These are phyloP conservation scores for Otatea glauca DNA, from an alignment of 176 grass and related monocot genomes.

Conservation along the genomic window DNA sequence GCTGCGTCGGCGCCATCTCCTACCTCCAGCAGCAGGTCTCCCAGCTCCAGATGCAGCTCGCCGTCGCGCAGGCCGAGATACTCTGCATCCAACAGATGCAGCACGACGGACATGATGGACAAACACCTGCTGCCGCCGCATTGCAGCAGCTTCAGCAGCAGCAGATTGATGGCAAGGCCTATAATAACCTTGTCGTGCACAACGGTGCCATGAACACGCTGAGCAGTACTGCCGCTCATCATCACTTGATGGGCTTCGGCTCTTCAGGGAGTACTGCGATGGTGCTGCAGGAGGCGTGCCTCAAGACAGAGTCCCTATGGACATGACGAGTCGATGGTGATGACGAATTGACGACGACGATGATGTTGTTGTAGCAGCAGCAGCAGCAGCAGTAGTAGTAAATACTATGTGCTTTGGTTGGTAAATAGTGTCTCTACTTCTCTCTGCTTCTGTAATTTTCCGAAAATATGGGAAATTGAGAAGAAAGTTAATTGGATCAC, in stretches of 20 bases:
- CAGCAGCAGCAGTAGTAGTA: not conserved
- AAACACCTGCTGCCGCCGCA: constrained; percentile 10
- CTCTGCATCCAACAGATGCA: constrained; percentile 30
- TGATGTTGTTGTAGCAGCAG: too few relatives aligned
- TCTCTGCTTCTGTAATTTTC: constrained; percentile 41
- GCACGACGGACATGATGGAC: not conserved
- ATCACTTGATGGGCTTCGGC: constrained; percentile 9
- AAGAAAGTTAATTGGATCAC: not conserved
- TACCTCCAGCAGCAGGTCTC: constrained; percentile 75
- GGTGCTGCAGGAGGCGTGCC: constrained; percentile 57
- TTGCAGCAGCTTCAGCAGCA: constrained; percentile 12
- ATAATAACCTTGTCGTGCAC: not conserved
- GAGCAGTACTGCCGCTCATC: not conserved
- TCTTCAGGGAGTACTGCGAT: not conserved
- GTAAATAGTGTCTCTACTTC: not conserved
- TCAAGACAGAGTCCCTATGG: constrained; percentile 75
- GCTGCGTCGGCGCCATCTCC: constrained; percentile 81
- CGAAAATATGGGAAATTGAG: constrained; percentile 25
- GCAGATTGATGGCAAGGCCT: not conserved
- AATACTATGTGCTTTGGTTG: not conserved
- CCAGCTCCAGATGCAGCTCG: constrained; percentile 78
- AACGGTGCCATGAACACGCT: not conserved
- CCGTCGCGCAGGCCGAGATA: constrained; percentile 65
- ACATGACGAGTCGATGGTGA: constrained; percentile 25
- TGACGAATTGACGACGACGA: too few relatives aligned